Conservation (phyloP, 495 filamentous ascomycete genomes). For the Penicillium longicatenatum region DNA sequence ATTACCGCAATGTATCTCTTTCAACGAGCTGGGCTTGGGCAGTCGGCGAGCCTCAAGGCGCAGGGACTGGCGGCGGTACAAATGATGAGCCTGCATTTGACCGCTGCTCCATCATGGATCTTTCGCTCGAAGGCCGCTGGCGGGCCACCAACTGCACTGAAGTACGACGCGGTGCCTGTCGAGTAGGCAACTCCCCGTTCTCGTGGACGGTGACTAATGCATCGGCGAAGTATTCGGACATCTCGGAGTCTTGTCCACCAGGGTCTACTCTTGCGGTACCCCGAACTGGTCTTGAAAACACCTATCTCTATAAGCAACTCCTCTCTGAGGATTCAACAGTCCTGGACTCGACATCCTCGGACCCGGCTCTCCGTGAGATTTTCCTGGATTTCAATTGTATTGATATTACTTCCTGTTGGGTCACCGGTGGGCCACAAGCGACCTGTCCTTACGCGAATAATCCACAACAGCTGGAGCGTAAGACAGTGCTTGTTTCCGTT, state of each 20-base stretch:
- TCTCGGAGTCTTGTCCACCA: constrained; percentile 40
- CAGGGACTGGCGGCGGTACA: constrained; percentile 26
- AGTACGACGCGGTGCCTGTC: constrained; percentile 55
- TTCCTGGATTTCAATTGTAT: constrained; percentile 64
- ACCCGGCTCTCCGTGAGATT: constrained; percentile 34
- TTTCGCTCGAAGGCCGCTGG: constrained; percentile 53
- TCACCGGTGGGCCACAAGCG: constrained; percentile 48
- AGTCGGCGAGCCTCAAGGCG: constrained; percentile 52
- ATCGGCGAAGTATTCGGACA: constrained; percentile 36
- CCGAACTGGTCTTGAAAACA: constrained; percentile 63
- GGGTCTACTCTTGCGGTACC: constrained; percentile 52
- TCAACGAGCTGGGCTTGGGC: constrained; percentile 62
- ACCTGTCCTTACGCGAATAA: constrained; percentile 55
- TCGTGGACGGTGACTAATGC: constrained; percentile 53
- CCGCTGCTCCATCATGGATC: constrained; percentile 57
- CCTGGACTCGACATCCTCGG: constrained; percentile 27
- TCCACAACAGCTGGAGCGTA: constrained; percentile 38
- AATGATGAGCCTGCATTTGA: constrained; percentile 26
- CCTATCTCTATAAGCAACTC: constrained; percentile 48
- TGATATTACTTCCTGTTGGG: constrained; percentile 59
- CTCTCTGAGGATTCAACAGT: constrained; percentile 24
- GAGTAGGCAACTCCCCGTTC: constrained; percentile 50
- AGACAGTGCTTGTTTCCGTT: constrained; percentile 58
- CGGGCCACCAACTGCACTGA: constrained; percentile 54
- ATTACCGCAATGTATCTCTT: constrained; percentile 55